Conservation (phyloP, 2,329 filamentous ascomycete species). For the Fusarium sarcochroum region DNA sequence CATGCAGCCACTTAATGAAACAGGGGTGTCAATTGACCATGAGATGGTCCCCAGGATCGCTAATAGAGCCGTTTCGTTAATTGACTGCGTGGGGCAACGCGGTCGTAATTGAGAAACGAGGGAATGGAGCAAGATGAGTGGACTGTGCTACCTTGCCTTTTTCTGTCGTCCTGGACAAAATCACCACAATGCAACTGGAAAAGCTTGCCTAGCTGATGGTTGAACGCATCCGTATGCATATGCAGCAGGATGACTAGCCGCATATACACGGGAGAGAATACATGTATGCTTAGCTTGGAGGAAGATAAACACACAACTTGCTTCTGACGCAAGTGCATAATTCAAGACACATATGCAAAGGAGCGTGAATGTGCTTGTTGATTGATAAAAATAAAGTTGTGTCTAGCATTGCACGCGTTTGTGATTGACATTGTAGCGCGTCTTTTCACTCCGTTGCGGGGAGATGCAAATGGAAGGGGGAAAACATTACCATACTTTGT, state of each 20-base stretch:
- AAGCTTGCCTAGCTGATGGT: conserved; percentile 9
- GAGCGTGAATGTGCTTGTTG: conserved; percentile 1
- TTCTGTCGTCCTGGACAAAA: background rate
- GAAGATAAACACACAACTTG: background rate
- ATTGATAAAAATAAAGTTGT: conserved; percentile 27
- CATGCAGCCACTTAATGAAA: conserved; percentile 52
- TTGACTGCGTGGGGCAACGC: conserved; percentile 38
- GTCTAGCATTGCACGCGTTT: conserved; percentile 35
- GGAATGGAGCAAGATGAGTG: conserved; percentile 29
- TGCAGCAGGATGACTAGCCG: conserved; percentile 32
- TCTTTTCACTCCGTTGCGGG: conserved; percentile 44
- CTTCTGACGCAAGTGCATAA: conserved; percentile 1
- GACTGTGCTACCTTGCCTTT: conserved; percentile 8
- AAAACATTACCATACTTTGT: conserved; percentile 29
- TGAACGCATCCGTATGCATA: conserved; percentile 32
- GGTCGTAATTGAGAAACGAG: conserved; percentile 22
- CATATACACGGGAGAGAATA: conserved; percentile 13
- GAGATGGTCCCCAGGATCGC: conserved; percentile 42
- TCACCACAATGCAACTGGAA: conserved; percentile 13
- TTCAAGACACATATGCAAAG: background rate
- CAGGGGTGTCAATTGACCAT: conserved; percentile 48
- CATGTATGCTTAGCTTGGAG: background rate
- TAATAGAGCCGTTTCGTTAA: conserved; percentile 45
- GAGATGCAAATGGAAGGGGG: conserved; percentile 33
- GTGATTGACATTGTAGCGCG: conserved; percentile 32